A percentile compares a stretch with the other conserved stretches of the same genome.
Evolutionary conservation across 306 rosid species (phyloP).

Genomic region (Boehmeria nivea): DNA sequence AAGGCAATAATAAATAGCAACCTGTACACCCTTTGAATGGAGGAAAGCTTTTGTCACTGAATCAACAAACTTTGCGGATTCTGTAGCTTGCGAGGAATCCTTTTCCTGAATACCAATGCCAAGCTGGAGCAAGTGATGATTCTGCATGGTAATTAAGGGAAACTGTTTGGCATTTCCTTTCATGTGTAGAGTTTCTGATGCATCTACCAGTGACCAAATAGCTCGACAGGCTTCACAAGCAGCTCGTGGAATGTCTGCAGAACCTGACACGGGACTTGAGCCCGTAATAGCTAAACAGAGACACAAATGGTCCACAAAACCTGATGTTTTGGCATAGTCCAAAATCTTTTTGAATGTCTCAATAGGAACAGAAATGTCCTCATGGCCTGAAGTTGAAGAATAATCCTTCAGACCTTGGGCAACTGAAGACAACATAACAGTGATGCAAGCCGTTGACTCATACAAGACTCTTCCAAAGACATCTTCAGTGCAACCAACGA

Average conservation of each 20-base stretch:
- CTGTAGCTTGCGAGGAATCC: constrained; percentile 42
- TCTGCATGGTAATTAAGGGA: constrained; percentile 56
- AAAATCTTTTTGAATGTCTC: constrained; percentile 51
- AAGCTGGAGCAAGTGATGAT: constrained; percentile 45
- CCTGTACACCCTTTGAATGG: constrained; percentile 75
- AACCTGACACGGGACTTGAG: constrained; percentile 78
- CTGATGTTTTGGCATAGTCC: constrained; percentile 78
- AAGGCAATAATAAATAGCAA: constrained; percentile 76
- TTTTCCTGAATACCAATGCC: constrained; percentile 46
- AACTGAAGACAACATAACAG: constrained; percentile 65
- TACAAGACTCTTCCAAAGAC: constrained; percentile 64
- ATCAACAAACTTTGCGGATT: constrained; percentile 64
- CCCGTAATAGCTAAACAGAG: constrained; percentile 72
- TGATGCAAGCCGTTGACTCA: constrained; percentile 73
- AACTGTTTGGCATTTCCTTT: constrained; percentile 49
- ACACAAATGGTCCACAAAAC: constrained; percentile 78
- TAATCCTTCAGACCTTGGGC: constrained; percentile 48
- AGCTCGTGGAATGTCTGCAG: constrained; percentile 70
- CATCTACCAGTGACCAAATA: constrained; percentile 73
- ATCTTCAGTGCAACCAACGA: constrained; percentile 54
- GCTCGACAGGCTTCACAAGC: constrained; percentile 90
- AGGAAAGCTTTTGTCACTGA: constrained; percentile 64
- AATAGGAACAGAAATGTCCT: constrained; percentile 21
- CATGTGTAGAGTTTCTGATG: constrained; percentile 48
- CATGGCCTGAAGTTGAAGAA: constrained; percentile 43